Base-by-base conservation (phyloP, 73 alveolate genomes). In the Durusdinium trenchii region DNA sequence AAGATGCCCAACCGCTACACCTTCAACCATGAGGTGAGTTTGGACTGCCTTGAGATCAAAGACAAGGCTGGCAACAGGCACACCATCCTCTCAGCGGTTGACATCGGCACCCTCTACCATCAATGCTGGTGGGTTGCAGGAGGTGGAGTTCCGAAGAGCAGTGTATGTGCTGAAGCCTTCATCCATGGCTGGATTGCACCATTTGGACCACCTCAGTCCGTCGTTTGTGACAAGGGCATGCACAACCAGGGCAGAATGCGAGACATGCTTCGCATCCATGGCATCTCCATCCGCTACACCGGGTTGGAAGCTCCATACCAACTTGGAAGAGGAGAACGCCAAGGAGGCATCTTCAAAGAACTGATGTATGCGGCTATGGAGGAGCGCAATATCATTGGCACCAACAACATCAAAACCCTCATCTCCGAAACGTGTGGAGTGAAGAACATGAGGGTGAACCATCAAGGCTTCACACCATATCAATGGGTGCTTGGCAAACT, bases 401-500 rank as follows among this genome's bases (percentile, higher is more conserved):
- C 26, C 38, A 7, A 43, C 61, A 42, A 40, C 16, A 76, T 76
- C 42, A 76, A 76, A 26, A 12, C 20, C 42, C 42, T 76, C 23
- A 26, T 76, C 0, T 3, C 20, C 4, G 86, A 76, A 30, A 16
- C 16, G n/a, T 42, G 61, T 40, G 60, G 40, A 16, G 61, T 76
- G 42, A 76, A 76, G 38, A 40, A 76, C 42, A 45, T 43, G 54
- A 9, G 38, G 43, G 20, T 76, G 38, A 7, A 76, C 26, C 86
- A 76, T 23, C 86, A 12, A 3, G 86, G 86, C 0, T 76, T 76
- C 86, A 76, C 42, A 14, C 86, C 86, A 3, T 76, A 42, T 23
- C 86, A 76, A 9, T 76, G 86, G 86, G 86, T 76, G 30, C 61
- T 76, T 14, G 86, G 86, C 61, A 76, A 76, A 40, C 42, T 76